Conservation (phyloP, 352 stramenopile genomes). For the Phytophthora quininea region DNA sequence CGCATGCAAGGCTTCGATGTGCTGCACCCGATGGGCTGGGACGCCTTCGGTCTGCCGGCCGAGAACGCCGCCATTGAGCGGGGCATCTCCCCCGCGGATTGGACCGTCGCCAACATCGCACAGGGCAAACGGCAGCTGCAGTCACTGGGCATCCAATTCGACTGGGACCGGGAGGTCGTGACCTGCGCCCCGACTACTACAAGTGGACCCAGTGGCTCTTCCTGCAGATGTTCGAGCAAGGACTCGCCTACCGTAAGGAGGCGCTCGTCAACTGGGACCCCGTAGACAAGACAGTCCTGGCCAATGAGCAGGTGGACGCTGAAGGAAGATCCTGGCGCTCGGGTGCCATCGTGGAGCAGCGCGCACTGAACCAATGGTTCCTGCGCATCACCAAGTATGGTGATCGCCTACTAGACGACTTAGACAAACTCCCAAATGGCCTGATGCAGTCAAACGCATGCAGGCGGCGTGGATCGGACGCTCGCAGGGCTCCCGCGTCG, state of each 20-base stretch:
- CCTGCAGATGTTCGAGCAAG: conserved; percentile 95
- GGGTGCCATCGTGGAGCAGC: conserved; percentile 94
- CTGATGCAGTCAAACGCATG: conserved; percentile 89
- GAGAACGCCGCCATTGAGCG: conserved; percentile 99
- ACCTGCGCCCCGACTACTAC: conserved; percentile 98
- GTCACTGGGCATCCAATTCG: conserved; percentile 96
- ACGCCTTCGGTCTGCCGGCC: conserved; percentile 99
- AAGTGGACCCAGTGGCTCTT: conserved; percentile 99
- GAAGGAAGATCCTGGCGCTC: conserved; percentile 97
- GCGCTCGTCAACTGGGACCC: conserved; percentile 99
- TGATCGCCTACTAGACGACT: conserved; percentile 94
- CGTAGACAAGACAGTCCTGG: conserved; percentile 98
- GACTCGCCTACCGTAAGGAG: conserved; percentile 96
- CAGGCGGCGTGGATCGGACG: conserved; percentile 97
- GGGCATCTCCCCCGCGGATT: conserved; percentile 95
- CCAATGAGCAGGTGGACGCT: conserved; percentile 97
- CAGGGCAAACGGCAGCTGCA: conserved; percentile 97
- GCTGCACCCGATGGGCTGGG: conserved; percentile 99
- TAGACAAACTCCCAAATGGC: conserved; percentile 93
- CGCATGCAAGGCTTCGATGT: conserved; percentile 97
- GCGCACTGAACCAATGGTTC: conserved; percentile 97
- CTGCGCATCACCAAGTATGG: conserved; percentile 99
- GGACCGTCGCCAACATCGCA: conserved; percentile 97
- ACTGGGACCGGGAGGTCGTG: conserved; percentile 98
- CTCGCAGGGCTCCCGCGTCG: conserved; percentile 90